These are phyloP conservation scores for Magnaporthiopsis rhizophila DNA, from an alignment of 2,329 filamentous ascomycete species.

Conservation along the genomic window DNA sequence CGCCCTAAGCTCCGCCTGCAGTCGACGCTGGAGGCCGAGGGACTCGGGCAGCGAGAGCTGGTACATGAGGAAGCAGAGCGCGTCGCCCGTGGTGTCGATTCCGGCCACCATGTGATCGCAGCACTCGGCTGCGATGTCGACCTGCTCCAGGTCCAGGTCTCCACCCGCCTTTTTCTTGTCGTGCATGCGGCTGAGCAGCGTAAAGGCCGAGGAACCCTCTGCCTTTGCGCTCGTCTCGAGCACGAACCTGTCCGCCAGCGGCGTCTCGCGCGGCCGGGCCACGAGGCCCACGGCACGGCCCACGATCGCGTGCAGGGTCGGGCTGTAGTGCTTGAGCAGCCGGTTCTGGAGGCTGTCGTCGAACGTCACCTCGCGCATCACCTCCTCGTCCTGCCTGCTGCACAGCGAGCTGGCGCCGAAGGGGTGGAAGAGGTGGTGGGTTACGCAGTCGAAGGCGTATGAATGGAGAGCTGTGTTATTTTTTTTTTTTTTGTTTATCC, in stretches of 20 bases:
- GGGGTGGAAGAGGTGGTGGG: slow-evolving; percentile 62
- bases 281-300: slow-evolving; percentile 35
- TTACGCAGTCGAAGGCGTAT: slow-evolving; percentile 62
- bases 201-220: slow-evolving; percentile 34
- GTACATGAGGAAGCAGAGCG: slow-evolving; percentile 63
- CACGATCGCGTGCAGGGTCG: slow-evolving; percentile 39
- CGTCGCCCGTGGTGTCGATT: slow-evolving; percentile 65
- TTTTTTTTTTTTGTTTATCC: too few relatives aligned
- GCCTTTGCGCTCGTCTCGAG: slow-evolving; percentile 40
- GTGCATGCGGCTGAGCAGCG: slow-evolving; percentile 50
- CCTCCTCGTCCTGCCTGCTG: slow-evolving; percentile 45
- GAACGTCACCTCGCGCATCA: slow-evolving; percentile 62
- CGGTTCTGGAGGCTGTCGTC: slow-evolving; percentile 61
- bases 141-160: slow-evolving; percentile 32
- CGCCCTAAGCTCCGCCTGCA: slow-evolving; percentile 43
- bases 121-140: slow-evolving; percentile 58
- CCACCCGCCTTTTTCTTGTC: slow-evolving; percentile 19
- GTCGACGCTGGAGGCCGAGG: slow-evolving; percentile 37
- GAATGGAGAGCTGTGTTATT: slow-evolving; percentile 42
- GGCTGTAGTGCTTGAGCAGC: slow-evolving; percentile 49
- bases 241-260: slow-evolving; percentile 52
- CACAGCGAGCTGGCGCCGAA: slow-evolving; percentile 54
- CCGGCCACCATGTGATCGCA: slow-evolving; percentile 66
- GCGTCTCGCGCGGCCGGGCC: slow-evolving; percentile 47
- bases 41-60: slow-evolving; percentile 56